Evolutionary conservation across 2,329 filamentous ascomycete species (phyloP), one percentile per base, ranked within the genome.

Genomic region (Fusarium nurragi): DNA sequence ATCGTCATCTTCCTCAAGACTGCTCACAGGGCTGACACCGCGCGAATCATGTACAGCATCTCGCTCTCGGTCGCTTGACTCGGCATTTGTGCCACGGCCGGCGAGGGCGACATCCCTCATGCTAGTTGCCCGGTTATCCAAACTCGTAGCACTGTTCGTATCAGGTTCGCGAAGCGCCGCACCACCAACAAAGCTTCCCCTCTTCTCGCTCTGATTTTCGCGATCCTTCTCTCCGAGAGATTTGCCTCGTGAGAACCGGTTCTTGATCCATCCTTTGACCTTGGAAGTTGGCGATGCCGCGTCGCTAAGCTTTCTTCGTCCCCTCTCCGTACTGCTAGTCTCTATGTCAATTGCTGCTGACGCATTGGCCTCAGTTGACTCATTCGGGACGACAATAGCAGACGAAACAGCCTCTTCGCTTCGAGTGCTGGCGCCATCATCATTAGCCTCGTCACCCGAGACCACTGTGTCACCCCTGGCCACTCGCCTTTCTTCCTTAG

Each of bases 251-350:
- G 79, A 80, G 60, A 87, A 83, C 7, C 80, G 83, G 22, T 81
- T 83, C 72, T 83, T 86, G 51, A 88, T 77, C 85, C 85, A 87
- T 36, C 78, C 80, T 65, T 81, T 86, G 39, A 85, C 80, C 59
- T 79, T 81, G 46, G 76, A 75, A 5, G 73, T 77, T 16, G 77
- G 75, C 6, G 76, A 78, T 7, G 70, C 43, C 5, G 64, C 62
- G 13, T 71, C 71, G 6, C 64, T 56, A 2, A 49, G 36, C 45
- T 68, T 70, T 23, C 54, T 53, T 53, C 67, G 64, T 4, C 62
- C 67, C 5, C 62, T 54, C 14, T 60, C 64, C 11, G 49, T 39
- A 12, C 59, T 53, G 30, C 54, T 49, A n/a, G 55, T 50, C 30
- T 62, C 54, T 11, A 68, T 65, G 38, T 73, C 60, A 30, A 69